Base-by-base conservation (phyloP, 768 basidiomycete genomes). In the Cystobasidium onofrii region DNA sequence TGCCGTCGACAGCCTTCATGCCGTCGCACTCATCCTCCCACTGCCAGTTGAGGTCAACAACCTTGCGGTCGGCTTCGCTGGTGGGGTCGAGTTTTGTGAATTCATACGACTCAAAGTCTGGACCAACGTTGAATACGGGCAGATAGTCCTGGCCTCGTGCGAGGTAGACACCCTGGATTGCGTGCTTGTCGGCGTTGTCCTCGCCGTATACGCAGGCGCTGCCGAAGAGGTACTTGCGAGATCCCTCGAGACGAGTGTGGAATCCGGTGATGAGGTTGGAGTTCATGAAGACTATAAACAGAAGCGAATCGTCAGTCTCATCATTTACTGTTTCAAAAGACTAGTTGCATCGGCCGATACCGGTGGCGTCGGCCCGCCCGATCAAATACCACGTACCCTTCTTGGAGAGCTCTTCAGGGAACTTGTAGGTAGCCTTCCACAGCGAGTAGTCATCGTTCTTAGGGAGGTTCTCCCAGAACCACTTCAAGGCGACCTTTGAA, bases 391-490 rank as follows among this genome's bases (percentile, higher is more conserved):
- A 39, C 27, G 31, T 61, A 71, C 29, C 18, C 65, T 70, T 65
- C 82, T 88, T 87, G 25, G 92, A 92, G 76, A 97, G 88, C 82
- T 96, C 94, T 25, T 88, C 85, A 83, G 90, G 90, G 87, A 95
- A 98, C 85, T 95, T 96, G 88, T 91, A 99, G 84, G 92, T 90
- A 70, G 92, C 88, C 73, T 90, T 86, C 90, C 71, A 74, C 44
- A 77, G 27, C 20, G 77, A 77, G 77, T 78, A 78, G 1, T 78
- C 76, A 23, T 78, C 61, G 13, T 10, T 3, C 60, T 83, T 89
- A n/a, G n/a, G n/a, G 72, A 78, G 94, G 91, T 96, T 88, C 82
- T 92, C 81, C 85, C 96, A 94, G 87, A 99, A 89, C 96, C 95
- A 98, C 82, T 96, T 92, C 44, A 99, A 79, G 64, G 92, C 82